phyloP scores from a whole-genome alignment of 1,139 yeast species.

The Blastobotrys capitulatus region DNA sequence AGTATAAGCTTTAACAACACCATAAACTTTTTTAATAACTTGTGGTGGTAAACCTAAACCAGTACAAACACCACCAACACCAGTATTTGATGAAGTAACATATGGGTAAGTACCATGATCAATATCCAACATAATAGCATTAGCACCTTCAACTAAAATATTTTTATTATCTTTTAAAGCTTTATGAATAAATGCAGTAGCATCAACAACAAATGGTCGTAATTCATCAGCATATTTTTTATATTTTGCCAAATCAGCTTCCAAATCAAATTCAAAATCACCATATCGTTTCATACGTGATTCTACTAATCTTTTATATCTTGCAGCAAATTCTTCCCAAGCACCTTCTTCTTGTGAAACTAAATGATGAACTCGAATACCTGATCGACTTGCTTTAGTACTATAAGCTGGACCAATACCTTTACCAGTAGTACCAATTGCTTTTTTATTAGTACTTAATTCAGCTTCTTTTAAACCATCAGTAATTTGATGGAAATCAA shows the following conservation, averaged over 20 bases:
- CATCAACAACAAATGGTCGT: constrained; percentile 90
- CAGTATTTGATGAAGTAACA: constrained; percentile 92
- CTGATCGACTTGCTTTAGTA: constrained; percentile 95
- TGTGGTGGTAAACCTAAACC: constrained; percentile 95
- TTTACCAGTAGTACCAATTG: constrained; percentile 98
- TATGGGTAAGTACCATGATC: constrained; percentile 98
- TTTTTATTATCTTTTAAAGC: constrained; percentile 75
- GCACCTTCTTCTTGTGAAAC: constrained; percentile 85
- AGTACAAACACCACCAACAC: constrained; percentile 96
- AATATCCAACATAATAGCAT: constrained; percentile 94
- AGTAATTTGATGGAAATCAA: constrained; percentile 95
- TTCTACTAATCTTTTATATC: constrained; percentile 69
- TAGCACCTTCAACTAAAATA: constrained; percentile 95
- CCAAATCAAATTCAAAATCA: constrained; percentile 80
- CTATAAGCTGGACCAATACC: constrained; percentile 99
- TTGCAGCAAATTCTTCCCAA: constrained; percentile 84
- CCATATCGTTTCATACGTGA: constrained; percentile 90
- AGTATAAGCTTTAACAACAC: constrained; percentile 97
- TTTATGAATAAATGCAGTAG: constrained; percentile 82
- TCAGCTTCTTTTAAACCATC: constrained; percentile 95
- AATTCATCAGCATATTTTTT: constrained; percentile 67
- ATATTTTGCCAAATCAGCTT: constrained; percentile 72
- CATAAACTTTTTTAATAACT: constrained; percentile 71
- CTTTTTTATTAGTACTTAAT: constrained; percentile 74
- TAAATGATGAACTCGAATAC: constrained; percentile 93